Base-by-base conservation (phyloP, 768 basidiomycete species). In the Tulasnella sp. region DNA sequence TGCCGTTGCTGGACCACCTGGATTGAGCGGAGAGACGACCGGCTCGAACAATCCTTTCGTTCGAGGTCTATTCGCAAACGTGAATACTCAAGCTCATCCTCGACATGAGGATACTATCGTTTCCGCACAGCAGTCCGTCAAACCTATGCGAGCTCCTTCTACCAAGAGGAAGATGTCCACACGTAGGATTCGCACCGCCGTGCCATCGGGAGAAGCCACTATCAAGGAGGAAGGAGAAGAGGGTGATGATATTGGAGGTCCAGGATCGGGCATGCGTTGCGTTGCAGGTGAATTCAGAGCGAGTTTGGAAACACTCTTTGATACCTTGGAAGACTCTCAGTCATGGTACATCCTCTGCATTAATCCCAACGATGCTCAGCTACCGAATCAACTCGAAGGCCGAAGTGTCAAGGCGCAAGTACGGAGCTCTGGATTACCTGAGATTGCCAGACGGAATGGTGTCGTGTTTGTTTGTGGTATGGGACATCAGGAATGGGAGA, bases 21-120 rank as follows among this genome's bases (percentile, higher is more conserved):
- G 72, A 5, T 56, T 48, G 16, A 27, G 53, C 1, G 56, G 53
- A 5, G 85, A 88, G 52, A 76, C 76, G 1, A 71, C 74, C 7
- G 91, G 92, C 0, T 91, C 87, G 0, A 77, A 77, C 61, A 93
- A 93, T 55, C 83, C 89, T 0, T 98, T 96, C 68, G 76, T 96
- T 42, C 86, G 88, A 55, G 83, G 83, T 6, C 68, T 99, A 5
- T 98, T 98, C 66, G 82, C 81, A 0, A 77, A 72, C 33, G 90
- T 99, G 55, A 87, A 90, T 0, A 93, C 89, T 0, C 82, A 90
- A 61, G 86, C 81, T 0, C 91, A 96, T 61, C 91, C 93, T 0
- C 71, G 82, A 56, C 83, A 92, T 59, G 90, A 96, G 60, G 91
- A 93, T 45, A 95, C 92, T 0, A 92, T 96, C 55, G 92, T 96